These are phyloP conservation scores for Cordyceps cicadae DNA, from an alignment of 2,329 filamentous ascomycete species.

Conservation along the genomic window DNA sequence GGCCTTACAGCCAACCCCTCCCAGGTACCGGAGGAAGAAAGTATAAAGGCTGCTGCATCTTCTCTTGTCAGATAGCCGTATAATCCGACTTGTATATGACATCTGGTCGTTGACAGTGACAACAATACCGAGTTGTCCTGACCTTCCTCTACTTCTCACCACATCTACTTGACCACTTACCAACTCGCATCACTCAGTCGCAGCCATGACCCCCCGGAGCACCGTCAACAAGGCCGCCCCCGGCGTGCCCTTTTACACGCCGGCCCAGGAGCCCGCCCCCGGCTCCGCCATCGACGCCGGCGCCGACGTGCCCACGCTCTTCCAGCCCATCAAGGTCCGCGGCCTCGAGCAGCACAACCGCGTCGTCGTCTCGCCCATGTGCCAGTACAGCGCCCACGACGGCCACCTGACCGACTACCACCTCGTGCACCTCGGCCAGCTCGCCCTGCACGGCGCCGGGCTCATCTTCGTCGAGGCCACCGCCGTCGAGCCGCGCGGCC, in stretches of 20 bases:
- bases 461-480: slow-evolving; percentile 74
- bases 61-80: no score
- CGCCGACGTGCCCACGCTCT: slow-evolving; percentile 41
- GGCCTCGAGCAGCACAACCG: slow-evolving; percentile 47
- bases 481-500: slow-evolving; percentile 63
- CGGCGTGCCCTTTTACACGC: slow-evolving; percentile 45
- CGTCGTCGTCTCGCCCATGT: slow-evolving; percentile 53
- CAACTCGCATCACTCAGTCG: background rate
- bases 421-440: slow-evolving; percentile 72
- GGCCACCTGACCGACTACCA: slow-evolving; percentile 76
- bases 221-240: slow-evolving; percentile 31
- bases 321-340: slow-evolving; percentile 48
- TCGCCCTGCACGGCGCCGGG: slow-evolving; percentile 65
- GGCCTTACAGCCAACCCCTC: no score
- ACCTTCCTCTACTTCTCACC: background rate
- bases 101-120: no score
- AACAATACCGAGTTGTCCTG: background rate
- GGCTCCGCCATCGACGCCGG: slow-evolving; percentile 35
- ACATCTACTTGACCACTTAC: background rate
- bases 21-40: no score
- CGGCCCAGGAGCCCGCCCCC: slow-evolving; percentile 42
- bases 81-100: no score
- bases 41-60: no score
- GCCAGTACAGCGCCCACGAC: slow-evolving; percentile 47
- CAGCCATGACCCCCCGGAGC: slow-evolving; percentile 1